These are phyloP conservation scores for Abrus precatorius DNA, from an alignment of 306 rosid genomes.

Conservation along the genomic window DNA sequence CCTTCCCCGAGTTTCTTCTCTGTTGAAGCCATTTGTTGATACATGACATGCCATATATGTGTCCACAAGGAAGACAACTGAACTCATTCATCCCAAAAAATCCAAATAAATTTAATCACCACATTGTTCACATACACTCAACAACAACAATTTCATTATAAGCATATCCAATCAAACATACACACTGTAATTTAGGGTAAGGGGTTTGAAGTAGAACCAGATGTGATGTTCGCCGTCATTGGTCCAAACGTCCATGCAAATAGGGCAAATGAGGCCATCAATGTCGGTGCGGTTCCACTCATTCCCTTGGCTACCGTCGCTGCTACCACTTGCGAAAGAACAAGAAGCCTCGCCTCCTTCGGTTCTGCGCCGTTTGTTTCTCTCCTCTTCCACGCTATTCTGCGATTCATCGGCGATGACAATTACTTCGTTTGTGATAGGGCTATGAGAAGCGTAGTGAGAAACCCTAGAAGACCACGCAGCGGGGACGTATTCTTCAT, in stretches of 20 bases:
- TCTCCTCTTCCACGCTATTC: slow-evolving; percentile 50
- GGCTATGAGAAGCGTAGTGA: slow-evolving; percentile 27
- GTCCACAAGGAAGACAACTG: slow-evolving; percentile 98
- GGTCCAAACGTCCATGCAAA: slow-evolving; percentile 90
- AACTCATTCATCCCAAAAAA: slow-evolving; percentile 41
- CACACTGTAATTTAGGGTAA: background rate
- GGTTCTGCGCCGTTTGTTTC: slow-evolving; percentile 71
- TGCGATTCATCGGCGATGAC: slow-evolving; percentile 19
- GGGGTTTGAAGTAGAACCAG: slow-evolving; percentile 56
- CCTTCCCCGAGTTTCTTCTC: slow-evolving; percentile 70
- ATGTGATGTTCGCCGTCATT: slow-evolving; percentile 70
- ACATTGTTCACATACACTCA: background rate
- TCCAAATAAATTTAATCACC: background rate
- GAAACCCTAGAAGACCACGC: slow-evolving; percentile 50
- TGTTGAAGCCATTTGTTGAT: slow-evolving; percentile 78
- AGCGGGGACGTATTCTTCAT: slow-evolving; percentile 44
- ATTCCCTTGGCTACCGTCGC: slow-evolving; percentile 59
- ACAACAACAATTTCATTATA: background rate
- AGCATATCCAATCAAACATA: slow-evolving; percentile 9
- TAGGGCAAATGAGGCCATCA: slow-evolving; percentile 82
- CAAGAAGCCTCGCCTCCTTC: slow-evolving; percentile 61
- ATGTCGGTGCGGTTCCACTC: slow-evolving; percentile 62
- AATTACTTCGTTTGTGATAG: slow-evolving; percentile 39
- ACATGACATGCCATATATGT: slow-evolving; percentile 89
- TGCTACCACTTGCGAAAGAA: slow-evolving; percentile 36